phyloP scores from a whole-genome alignment of 805 yeast genomes.

The Kodamaea kakaduensis region DNA sequence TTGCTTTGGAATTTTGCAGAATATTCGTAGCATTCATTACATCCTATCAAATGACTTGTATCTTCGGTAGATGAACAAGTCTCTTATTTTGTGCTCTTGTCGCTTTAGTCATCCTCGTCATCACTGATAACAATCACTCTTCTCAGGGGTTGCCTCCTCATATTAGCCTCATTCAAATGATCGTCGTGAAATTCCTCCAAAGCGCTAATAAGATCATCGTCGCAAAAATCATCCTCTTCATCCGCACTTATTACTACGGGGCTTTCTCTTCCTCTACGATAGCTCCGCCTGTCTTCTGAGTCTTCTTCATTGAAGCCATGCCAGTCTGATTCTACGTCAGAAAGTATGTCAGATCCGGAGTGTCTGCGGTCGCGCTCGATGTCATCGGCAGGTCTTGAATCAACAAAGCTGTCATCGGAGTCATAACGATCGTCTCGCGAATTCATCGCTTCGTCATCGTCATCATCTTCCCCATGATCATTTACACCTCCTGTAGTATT shows the following conservation, averaged over 20 bases:
- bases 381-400: slow-evolving; percentile 20
- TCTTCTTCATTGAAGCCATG: slow-evolving; percentile 16
- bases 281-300: slow-evolving; percentile 3
- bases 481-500: slow-evolving; percentile 2
- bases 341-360: slow-evolving; percentile 14
- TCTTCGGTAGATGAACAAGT: too few species aligned
- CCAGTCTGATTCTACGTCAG: slow-evolving; percentile 15
- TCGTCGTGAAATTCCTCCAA: slow-evolving; percentile 22
- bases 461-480: slow-evolving; percentile 3
- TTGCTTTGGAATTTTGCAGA: too few species aligned
- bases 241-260: slow-evolving; percentile 13
- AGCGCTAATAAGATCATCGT: slow-evolving; percentile 22
- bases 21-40: too few species aligned
- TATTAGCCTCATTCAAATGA: slow-evolving; percentile 10
- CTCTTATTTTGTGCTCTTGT: too few species aligned
- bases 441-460: slow-evolving; percentile 30
- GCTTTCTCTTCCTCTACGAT: slow-evolving; percentile 11
- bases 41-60: too few species aligned
- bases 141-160: slow-evolving; percentile 11
- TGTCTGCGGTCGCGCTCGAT: slow-evolving; percentile 18
- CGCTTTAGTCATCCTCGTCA: slow-evolving; percentile 17
- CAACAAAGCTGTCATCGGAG: slow-evolving; percentile 32
- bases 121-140: slow-evolving; percentile 18
- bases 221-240: slow-evolving; percentile 13
- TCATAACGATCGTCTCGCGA: slow-evolving; percentile 26